Percentiles rank a stretch among this genome's conserved stretches.
phyloP scores from a whole-genome alignment of 2,329 filamentous ascomycete genomes.

The Aquanectria penicillioides region DNA sequence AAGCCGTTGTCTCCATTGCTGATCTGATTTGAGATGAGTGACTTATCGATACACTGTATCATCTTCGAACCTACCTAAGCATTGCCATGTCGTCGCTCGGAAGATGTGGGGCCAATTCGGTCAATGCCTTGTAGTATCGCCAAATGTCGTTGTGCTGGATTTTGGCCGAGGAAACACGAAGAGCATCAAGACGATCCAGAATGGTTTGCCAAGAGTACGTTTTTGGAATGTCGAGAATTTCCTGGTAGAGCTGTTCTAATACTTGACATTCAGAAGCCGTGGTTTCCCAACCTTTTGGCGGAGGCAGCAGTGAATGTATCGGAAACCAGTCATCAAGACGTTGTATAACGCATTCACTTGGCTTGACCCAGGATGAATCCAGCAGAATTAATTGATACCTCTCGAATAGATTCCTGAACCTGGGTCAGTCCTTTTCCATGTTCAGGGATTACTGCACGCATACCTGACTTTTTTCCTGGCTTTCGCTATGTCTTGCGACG shows the following conservation, averaged over 20 bases:
- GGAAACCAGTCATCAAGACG: conserved; percentile 35
- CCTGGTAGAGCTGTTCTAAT: conserved; percentile 35
- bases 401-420: conserved; percentile 25
- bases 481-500: conserved; percentile 25
- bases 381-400: conserved; percentile 30
- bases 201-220: conserved; percentile 31
- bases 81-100: too few relatives aligned
- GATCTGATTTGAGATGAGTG: too few relatives aligned
- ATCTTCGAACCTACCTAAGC: too few relatives aligned
- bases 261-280: conserved; percentile 35
- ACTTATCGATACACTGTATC: too few relatives aligned
- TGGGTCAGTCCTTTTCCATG: conserved; percentile 4
- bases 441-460: background rate
- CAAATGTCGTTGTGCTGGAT: conserved; percentile 20
- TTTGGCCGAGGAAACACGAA: rapidly evolving
- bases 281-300: conserved; percentile 33
- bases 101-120: too few relatives aligned
- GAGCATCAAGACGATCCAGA: conserved; percentile 16
- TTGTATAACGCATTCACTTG: conserved; percentile 31
- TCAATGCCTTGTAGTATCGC: too few relatives aligned
- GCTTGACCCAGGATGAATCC: background rate
- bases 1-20: conserved; percentile 26
- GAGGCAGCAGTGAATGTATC: conserved; percentile 36
- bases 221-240: conserved; percentile 26
- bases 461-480: conserved; percentile 38